phyloP scores from a whole-genome alignment of 371 early-diverging fungal genomes.

The Capniomyces stellatus region DNA sequence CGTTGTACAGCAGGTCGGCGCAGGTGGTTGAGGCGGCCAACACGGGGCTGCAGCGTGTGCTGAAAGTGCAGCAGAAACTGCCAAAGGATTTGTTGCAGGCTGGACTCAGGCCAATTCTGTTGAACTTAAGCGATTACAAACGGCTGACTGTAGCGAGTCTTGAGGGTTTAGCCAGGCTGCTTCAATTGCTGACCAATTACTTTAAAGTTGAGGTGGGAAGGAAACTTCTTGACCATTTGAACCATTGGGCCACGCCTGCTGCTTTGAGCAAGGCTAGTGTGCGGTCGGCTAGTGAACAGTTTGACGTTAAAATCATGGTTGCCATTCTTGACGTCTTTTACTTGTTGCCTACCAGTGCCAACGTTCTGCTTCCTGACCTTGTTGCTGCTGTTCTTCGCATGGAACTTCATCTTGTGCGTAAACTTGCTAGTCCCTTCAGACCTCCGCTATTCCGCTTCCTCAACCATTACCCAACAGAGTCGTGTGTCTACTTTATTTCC shows the following conservation, averaged over 20 bases:
- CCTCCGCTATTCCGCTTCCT: constrained; percentile 73
- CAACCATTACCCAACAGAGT: constrained; percentile 67
- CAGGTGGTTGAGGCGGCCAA: constrained; percentile 93
- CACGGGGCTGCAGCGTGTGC: constrained; percentile 75
- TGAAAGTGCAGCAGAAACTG: constrained; percentile 69
- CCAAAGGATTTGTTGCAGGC: constrained; percentile 94
- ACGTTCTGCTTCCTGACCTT: constrained; percentile 77
- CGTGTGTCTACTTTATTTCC: constrained; percentile 70
- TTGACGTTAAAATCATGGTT: constrained; percentile 81
- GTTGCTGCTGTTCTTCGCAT: constrained; percentile 66
- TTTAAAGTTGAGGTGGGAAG: constrained; percentile 97
- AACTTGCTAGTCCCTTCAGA: constrained; percentile 82
- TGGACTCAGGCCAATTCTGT: constrained; percentile 85
- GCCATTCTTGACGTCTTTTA: constrained; percentile 87
- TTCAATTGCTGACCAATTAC: constrained; percentile 86
- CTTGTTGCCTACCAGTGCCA: constrained; percentile 77
- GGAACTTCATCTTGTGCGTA: constrained; percentile 62
- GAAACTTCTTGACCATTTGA: constrained; percentile 89
- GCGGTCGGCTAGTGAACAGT: constrained; percentile 64
- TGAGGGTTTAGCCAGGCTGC: constrained; percentile 80
- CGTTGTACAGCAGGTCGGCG: constrained; percentile 72
- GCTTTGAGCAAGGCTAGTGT: constrained; percentile 62
- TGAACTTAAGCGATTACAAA: constrained; percentile 85
- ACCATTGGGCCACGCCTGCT: constrained; percentile 76
- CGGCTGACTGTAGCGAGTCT: constrained; percentile 77